These are phyloP conservation scores for Quercus cerris DNA, from an alignment of 306 rosid genomes.

Conservation along the genomic window DNA sequence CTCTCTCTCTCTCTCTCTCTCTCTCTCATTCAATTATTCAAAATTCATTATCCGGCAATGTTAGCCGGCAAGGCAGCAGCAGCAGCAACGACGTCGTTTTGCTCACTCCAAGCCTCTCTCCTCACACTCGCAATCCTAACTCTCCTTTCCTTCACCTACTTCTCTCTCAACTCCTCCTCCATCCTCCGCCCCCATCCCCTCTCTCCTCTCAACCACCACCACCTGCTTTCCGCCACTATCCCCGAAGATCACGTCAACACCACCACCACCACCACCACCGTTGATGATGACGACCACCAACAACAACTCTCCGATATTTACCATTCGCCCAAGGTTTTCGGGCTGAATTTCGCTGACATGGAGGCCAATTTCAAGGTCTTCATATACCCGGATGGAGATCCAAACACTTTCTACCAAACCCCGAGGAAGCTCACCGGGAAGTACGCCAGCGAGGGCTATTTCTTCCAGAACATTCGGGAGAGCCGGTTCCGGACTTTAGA, in stretches of 20 bases:
- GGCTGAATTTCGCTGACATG: conserved; percentile 75
- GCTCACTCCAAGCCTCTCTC: conserved; percentile 68
- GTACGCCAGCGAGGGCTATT: conserved; percentile 90
- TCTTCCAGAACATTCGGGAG: conserved; percentile 91
- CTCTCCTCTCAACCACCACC: conserved; percentile 23
- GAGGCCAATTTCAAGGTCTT: conserved; percentile 80
- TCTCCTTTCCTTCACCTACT: conserved; percentile 66
- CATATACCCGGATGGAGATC: conserved; percentile 93
- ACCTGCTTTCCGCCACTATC: conserved; percentile 19
- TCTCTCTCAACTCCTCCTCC: conserved; percentile 46
- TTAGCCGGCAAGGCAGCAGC: no score
- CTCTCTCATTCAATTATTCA: no score
- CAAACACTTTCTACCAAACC: conserved; percentile 86
- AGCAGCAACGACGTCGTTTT: conserved; percentile 7
- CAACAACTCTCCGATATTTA: conserved; percentile 44
- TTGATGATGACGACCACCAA: neutral
- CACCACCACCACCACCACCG: neutral
- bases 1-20: no score
- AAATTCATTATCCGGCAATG: no score
- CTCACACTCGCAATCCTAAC: conserved; percentile 72
- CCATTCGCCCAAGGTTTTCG: conserved; percentile 73
- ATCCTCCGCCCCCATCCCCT: neutral
- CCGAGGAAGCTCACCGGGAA: conserved; percentile 97
- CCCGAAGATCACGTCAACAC: no score
- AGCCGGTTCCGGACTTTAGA: conserved; percentile 68